Evolutionary conservation across 2,329 filamentous ascomycete species (phyloP).

Genomic region (Cephalotrichum gorgonifer): DNA sequence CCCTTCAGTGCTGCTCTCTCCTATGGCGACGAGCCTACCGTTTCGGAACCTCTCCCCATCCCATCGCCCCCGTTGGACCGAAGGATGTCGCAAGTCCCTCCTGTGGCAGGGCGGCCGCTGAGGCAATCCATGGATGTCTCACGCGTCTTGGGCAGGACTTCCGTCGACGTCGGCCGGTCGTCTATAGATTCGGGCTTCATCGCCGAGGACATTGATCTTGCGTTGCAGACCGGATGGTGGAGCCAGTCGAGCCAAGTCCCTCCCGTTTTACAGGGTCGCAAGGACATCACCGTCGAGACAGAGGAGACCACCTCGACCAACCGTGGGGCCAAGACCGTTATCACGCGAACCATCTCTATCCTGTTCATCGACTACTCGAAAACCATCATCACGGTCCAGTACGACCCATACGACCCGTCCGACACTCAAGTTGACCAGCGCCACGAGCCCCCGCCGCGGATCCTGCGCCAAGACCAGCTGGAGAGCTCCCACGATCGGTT

Average conservation of each 20-base stretch:
- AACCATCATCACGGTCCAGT: conserved; percentile 73
- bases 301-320: conserved; percentile 66
- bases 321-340: conserved; percentile 56
- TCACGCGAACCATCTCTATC: conserved; percentile 77
- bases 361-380: conserved; percentile 95
- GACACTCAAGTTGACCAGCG: conserved; percentile 73
- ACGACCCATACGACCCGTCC: conserved; percentile 62
- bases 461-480: conserved; percentile 83
- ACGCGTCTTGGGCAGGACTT: conserved; percentile 39
- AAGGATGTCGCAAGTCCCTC: conserved; percentile 24
- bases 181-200: conserved; percentile 74
- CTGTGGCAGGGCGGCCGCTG: conserved; percentile 10
- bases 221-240: conserved; percentile 74
- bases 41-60: conserved; percentile 34
- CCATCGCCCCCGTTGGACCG: conserved; percentile 31
- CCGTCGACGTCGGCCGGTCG: conserved; percentile 66
- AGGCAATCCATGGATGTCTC: conserved; percentile 57
- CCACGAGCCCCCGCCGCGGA: conserved; percentile 73
- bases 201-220: conserved; percentile 77
- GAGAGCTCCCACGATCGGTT: conserved; percentile 76
- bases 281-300: conserved; percentile 72
- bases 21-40: conserved; percentile 36
- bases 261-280: conserved; percentile 69
- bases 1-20: conserved; percentile 19
- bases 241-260: conserved; percentile 68